Base-by-base conservation (phyloP, 2,329 filamentous ascomycete genomes). In the Alternaria panax region DNA sequence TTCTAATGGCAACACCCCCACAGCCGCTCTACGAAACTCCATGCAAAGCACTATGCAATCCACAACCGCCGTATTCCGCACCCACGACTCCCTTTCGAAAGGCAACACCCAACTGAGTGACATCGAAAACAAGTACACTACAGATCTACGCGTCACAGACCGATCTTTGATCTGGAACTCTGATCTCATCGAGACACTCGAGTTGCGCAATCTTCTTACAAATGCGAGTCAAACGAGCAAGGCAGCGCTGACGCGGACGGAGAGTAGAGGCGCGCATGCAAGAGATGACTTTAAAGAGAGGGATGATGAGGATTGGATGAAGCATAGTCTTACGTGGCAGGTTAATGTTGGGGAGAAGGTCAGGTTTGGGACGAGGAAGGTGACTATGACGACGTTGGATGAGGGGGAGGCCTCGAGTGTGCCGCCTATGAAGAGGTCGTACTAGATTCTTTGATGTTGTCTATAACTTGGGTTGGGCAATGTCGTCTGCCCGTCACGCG, bases 271-370 rank as follows among this genome's bases (percentile, higher is more conserved):
- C 0, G 79, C 76, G 60, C 81, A 84, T 76, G 82, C 82, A 1
- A 65, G 81, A 53, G 81, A 84, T 51, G 82, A 83, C 62, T 83
- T 75, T 41, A 74, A 75, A 2, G 79, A 81, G 28, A 67, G 82
- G 2, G 68, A 80, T 59, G 79, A 83, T 63, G 69, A 71, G 27
- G 55, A 71, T 52, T 83, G 80, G 80, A 76, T 83, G 80, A 80
- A 78, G 70, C 81, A 83, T 75, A 82, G 77, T 60, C 57, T 83
- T 60, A 81, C 75, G 22, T 84, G 81, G 82, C 81, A 83, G 71
- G 63, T 54, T 36, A 69, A 64, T 16, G 70, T 78, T 5, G 80
- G 76, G 0, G 73, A 79, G 9, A 73, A 78, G 5, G 80, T 83
- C 2, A 69, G 64, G 59, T 73, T 80, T 62, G 79, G 78, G 28